Conservation (phyloP, 805 yeast genomes). For the Ogataea henricii region DNA sequence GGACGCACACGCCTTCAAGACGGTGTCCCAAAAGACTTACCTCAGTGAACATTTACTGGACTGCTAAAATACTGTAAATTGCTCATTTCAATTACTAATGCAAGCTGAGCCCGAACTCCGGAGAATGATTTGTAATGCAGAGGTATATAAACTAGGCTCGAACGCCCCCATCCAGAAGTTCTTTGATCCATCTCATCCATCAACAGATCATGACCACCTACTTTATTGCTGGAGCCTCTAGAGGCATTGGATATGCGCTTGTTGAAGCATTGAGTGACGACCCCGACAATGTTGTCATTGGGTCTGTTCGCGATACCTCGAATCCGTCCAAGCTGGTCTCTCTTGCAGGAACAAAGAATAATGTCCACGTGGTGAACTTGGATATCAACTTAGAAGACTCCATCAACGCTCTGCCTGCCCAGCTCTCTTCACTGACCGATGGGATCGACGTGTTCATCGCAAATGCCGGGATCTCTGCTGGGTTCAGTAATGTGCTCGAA, state of each 20-base stretch:
- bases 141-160: too few relatives aligned
- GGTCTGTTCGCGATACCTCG: conserved; percentile 11
- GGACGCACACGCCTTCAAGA: too few relatives aligned
- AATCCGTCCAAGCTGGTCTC: conserved; percentile 19
- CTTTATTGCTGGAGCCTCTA: conserved; percentile 45
- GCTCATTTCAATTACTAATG: too few relatives aligned
- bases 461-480: conserved; percentile 33
- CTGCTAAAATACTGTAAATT: too few relatives aligned
- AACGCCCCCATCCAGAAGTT: too few relatives aligned
- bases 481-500: neutral
- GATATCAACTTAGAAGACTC: conserved; percentile 26
- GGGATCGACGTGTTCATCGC: conserved; percentile 39
- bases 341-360: conserved; percentile 16
- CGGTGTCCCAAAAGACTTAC: too few relatives aligned
- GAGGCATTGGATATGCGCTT: conserved; percentile 43
- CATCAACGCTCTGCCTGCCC: conserved; percentile 18
- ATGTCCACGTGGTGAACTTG: conserved; percentile 27
- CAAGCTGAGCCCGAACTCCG: too few relatives aligned
- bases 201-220: too few relatives aligned
- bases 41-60: too few relatives aligned
- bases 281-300: conserved; percentile 27
- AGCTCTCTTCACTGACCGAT: conserved; percentile 18
- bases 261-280: conserved; percentile 30
- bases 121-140: too few relatives aligned
- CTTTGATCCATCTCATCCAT: too few relatives aligned